Percentiles rank a stretch among this genome's conserved stretches.
These are phyloP conservation scores for Phytopythium mirpurense DNA, from an alignment of 352 stramenopile species.

Conservation along the genomic window DNA sequence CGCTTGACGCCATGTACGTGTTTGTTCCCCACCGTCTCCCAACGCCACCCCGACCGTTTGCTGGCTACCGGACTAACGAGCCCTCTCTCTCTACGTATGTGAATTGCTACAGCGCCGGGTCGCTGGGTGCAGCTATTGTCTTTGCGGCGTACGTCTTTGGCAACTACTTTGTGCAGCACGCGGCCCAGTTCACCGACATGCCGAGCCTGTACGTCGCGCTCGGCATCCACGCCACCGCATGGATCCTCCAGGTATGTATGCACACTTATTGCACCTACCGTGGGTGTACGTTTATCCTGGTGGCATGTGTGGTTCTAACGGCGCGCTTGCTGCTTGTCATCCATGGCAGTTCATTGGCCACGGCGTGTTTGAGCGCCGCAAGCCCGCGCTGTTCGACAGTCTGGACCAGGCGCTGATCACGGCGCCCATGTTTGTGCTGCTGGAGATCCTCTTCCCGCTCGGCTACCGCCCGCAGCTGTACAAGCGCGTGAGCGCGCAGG, in stretches of 20 bases:
- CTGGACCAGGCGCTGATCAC: slow-evolving; percentile 78
- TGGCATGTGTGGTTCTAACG: no score
- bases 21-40: background rate
- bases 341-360: slow-evolving; percentile 77
- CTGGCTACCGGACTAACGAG: slow-evolving; percentile 1
- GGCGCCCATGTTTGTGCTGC: slow-evolving; percentile 83
- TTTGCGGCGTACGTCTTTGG: slow-evolving; percentile 48
- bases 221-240: slow-evolving; percentile 48
- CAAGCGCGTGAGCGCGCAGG: slow-evolving; percentile 44
- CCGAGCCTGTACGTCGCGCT: slow-evolving; percentile 51
- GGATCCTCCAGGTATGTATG: slow-evolving; percentile 50
- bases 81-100: background rate
- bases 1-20: slow-evolving; percentile 46
- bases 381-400: slow-evolving; percentile 81
- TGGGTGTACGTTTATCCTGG: background rate
- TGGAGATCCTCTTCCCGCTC: slow-evolving; percentile 73
- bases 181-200: slow-evolving; percentile 27
- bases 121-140: slow-evolving; percentile 46
- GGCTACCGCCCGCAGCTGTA: slow-evolving; percentile 73
- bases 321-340: no score
- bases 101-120: slow-evolving; percentile 24
- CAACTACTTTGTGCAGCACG: slow-evolving; percentile 43
- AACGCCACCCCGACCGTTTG: no score
- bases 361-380: slow-evolving; percentile 78
- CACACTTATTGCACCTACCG: no score